Evolutionary conservation across 2,329 filamentous ascomycete species (phyloP).

Genomic region (Colletotrichum graminicola): DNA sequence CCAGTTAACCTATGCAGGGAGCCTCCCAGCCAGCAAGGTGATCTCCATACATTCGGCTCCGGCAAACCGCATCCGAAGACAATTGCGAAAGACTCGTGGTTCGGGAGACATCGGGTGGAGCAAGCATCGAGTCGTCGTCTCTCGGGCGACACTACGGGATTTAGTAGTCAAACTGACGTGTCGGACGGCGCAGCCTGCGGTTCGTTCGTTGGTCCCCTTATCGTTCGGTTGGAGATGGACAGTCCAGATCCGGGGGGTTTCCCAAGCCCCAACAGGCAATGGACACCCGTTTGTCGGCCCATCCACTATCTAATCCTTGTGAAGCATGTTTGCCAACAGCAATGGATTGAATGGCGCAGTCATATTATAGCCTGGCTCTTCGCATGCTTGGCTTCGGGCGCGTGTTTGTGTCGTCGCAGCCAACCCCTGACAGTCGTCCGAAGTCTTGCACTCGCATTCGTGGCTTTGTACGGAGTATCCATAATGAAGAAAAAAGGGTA

Average conservation of each 20-base stretch:
- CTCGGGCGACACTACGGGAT: not conserved
- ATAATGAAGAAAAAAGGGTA: constrained; percentile 8
- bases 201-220: not conserved
- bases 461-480: constrained; percentile 32
- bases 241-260: constrained; percentile 32
- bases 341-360: not conserved
- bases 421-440: constrained; percentile 6
- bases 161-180: not conserved
- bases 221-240: not conserved
- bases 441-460: not conserved
- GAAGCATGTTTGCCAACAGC: not conserved
- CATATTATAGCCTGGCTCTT: constrained; percentile 14
- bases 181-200: not conserved
- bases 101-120: not conserved
- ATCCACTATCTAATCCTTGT: not conserved
- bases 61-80: constrained; percentile 26
- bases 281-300: constrained; percentile 12
- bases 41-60: not conserved
- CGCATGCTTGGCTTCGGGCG: constrained; percentile 10
- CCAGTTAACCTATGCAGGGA: constrained; percentile 30
- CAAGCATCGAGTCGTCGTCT: not conserved
- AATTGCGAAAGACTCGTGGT: not conserved
- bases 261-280: constrained; percentile 26
- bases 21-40: no score
- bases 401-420: constrained; percentile 17